Evolutionary conservation across 1,139 yeast genomes (phyloP), one percentile per base, ranked within the genome.

Genomic region (Ogataea hybrid): DNA sequence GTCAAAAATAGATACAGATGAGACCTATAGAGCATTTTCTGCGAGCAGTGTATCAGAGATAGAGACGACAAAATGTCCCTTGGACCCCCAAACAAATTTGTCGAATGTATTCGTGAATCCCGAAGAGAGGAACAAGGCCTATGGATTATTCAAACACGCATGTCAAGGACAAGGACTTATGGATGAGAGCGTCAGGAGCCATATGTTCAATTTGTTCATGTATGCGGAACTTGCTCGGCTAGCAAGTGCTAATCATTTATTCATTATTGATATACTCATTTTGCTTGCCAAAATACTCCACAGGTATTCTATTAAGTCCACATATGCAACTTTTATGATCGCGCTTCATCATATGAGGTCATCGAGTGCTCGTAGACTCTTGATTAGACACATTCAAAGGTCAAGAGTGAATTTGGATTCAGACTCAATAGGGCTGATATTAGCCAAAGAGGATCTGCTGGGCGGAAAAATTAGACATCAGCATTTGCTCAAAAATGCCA

Each of bases 261-360:
- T 22, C 10, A n/a, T 16, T 11, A 9, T 21, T 9, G n/a, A 21
- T 7, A 4, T 25, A 2, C 32, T 37, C 10, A 8, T 10, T 5
- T 15, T 12, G 2, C 27, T 37, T 5, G 5, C 32, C 7, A 11
- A 5, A 3, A 25, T 18, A 10, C 30, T 37, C 12, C 15, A 15
- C 10, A 20, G 11, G 6, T 20, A 37, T 37, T 32, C 36, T 4
- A 29, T 33, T 21, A 23, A 20, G 16, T n/a, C 32, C 5, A 39
- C 41, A 12, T 42, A 41, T 30, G 27, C 47, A 4, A 43, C 49
- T 7, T 41, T 29, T 18, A 37, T 43, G 37, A 32, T 46, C n/a
- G 32, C 36, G 14, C 31, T 43, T 22, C 36, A 37, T 1, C 28
- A 36, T 18, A 14, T 46, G 14, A 18, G 10, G n/a, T 30, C 37